A percentile compares a stretch with the other conserved stretches of the same genome.
Conservation (phyloP, 352 stramenopile species). For the Pythium aquatile region DNA sequence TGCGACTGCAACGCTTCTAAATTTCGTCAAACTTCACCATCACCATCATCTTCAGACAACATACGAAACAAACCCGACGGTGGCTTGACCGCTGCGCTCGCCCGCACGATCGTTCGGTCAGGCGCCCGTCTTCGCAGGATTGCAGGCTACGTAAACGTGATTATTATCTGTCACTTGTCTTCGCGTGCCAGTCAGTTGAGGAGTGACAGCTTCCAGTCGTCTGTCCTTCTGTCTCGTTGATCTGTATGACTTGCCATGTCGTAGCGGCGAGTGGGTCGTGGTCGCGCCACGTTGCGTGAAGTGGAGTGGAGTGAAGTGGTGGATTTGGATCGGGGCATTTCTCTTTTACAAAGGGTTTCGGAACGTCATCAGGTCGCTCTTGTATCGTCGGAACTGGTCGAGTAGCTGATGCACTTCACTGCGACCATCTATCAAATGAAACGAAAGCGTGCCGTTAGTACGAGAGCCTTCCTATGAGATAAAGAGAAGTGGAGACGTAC, state of each 20-base stretch:
- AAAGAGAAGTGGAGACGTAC: constrained; percentile 31
- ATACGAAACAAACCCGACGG: constrained; percentile 1
- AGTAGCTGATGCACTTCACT: constrained; percentile 55
- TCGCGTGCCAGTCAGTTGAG: constrained; percentile 1
- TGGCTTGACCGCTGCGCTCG: constrained; percentile 1
- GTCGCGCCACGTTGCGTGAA: background rate
- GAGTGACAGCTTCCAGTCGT: constrained; percentile 1
- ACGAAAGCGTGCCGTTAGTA: constrained; percentile 3
- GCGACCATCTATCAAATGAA: constrained; percentile 45
- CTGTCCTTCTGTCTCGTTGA: background rate
- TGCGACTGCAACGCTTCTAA: constrained; percentile 70
- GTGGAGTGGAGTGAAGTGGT: background rate
- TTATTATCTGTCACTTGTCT: constrained; percentile 31
- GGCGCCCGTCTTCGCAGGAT: constrained; percentile 8
- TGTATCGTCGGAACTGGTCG: constrained; percentile 73
- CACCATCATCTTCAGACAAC: background rate
- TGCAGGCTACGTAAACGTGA: constrained; percentile 28
- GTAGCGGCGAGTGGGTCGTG: background rate
- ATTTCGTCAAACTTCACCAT: background rate
- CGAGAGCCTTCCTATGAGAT: background rate
- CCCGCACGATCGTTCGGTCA: background rate
- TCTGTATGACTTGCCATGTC: background rate
- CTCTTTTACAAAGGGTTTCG: constrained; percentile 59
- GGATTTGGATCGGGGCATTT: background rate
- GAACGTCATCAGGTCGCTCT: constrained; percentile 71